A percentile compares a stretch with the other conserved stretches of the same genome.
Conservation (phyloP, 768 basidiomycete genomes). For the Crassisporium funariophilum region DNA sequence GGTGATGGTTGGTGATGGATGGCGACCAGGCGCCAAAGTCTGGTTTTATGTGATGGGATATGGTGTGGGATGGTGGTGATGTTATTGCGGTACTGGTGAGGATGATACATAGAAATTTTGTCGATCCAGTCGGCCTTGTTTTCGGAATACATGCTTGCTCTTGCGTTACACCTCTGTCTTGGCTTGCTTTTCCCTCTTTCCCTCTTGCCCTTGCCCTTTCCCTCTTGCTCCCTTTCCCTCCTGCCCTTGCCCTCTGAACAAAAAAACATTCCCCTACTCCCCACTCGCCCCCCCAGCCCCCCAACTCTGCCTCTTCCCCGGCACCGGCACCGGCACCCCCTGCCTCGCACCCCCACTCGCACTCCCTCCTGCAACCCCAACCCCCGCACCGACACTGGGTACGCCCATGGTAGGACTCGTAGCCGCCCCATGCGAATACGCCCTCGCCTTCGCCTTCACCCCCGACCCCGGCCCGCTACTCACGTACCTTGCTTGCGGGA, state of each 20-base stretch:
- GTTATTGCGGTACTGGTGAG: too few relatives aligned
- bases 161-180: not conserved
- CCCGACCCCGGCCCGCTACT: not conserved
- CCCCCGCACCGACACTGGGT: too few relatives aligned
- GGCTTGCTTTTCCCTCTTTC: not conserved
- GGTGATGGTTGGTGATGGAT: too few relatives aligned
- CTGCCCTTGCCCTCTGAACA: too few relatives aligned
- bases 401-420: too few relatives aligned
- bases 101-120: too few relatives aligned
- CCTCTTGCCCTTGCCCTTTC: not conserved
- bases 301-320: slow-evolving; percentile 14
- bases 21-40: too few relatives aligned
- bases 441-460: slow-evolving; percentile 1
- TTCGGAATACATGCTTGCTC: not conserved
- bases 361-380: too few relatives aligned
- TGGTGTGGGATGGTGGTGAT: too few relatives aligned
- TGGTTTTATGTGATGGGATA: too few relatives aligned
- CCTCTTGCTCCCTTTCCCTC: not conserved
- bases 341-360: not conserved
- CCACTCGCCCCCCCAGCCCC: slow-evolving; percentile 4
- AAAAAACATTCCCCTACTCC: not conserved
- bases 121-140: too few relatives aligned
- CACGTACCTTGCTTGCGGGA: slow-evolving; percentile 16
- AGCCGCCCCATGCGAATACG: slow-evolving; percentile 6
- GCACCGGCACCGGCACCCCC: not conserved